Evolutionary conservation across 2,329 filamentous ascomycete genomes (phyloP).

Genomic region (Aspergillus sp.): DNA sequence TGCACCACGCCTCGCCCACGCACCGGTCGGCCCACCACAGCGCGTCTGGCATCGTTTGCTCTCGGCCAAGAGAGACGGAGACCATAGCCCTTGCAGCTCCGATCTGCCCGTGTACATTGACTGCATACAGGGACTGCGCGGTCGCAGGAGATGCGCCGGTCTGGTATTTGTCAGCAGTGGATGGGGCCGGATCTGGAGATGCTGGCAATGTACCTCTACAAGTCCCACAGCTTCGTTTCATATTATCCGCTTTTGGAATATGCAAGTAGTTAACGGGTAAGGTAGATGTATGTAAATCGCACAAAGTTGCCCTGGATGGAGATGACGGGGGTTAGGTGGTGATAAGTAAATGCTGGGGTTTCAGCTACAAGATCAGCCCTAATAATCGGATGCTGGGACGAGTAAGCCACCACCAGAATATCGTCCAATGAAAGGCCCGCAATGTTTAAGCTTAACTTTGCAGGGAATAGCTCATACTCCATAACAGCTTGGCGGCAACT

Average conservation of each 20-base stretch:
- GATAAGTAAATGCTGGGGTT: not conserved
- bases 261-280: not conserved
- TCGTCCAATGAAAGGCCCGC: not conserved
- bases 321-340: not conserved
- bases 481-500: not conserved
- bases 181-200: not conserved
- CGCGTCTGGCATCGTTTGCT: slow-evolving; percentile 2
- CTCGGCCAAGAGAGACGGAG: slow-evolving; percentile 13
- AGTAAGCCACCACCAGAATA: not conserved
- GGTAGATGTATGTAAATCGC: not conserved
- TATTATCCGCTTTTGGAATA: not conserved
- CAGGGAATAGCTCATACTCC: not conserved
- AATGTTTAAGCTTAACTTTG: not conserved
- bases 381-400: not conserved
- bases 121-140: slow-evolving; percentile 2
- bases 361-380: not conserved
- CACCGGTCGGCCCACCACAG: not conserved
- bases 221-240: slow-evolving; percentile 3
- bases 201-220: slow-evolving; percentile 7
- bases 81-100: slow-evolving; percentile 12
- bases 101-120: slow-evolving; percentile 2
- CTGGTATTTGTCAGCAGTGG: not conserved
- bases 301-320: not conserved
- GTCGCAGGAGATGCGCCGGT: slow-evolving; percentile 11
- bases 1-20: not conserved